phyloP scores from a whole-genome alignment of 2,329 filamentous ascomycete genomes.

The Colletotrichum navitas region DNA sequence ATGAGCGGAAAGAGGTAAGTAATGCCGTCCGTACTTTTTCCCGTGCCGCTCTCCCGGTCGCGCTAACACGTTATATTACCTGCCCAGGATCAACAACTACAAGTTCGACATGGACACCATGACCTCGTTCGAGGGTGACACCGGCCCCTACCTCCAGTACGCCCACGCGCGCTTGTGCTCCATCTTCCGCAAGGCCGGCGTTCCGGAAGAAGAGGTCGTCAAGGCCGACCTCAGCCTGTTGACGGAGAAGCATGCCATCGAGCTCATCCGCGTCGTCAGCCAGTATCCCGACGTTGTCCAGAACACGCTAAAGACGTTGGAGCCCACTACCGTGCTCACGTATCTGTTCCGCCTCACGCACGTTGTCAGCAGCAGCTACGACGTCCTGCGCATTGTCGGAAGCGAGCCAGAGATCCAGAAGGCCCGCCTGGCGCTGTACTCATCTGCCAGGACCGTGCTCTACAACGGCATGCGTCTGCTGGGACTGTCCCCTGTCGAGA shows the following conservation, averaged over 20 bases:
- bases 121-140: slow-evolving; percentile 77
- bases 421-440: slow-evolving; percentile 83
- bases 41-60: slow-evolving; percentile 39
- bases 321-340: slow-evolving; percentile 69
- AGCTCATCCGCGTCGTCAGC: slow-evolving; percentile 80
- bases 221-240: slow-evolving; percentile 76
- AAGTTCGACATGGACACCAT: slow-evolving; percentile 73
- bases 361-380: slow-evolving; percentile 82
- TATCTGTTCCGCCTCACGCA: slow-evolving; percentile 93
- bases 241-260: slow-evolving; percentile 77
- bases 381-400: slow-evolving; percentile 85
- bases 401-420: slow-evolving; percentile 78
- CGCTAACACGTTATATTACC: slow-evolving; percentile 29
- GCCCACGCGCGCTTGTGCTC: slow-evolving; percentile 80
- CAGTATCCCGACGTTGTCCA: slow-evolving; percentile 89
- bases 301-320: slow-evolving; percentile 87
- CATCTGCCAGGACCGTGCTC: slow-evolving; percentile 79
- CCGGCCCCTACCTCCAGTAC: slow-evolving; percentile 87
- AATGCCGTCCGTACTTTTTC: slow-evolving; percentile 45
- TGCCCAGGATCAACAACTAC: slow-evolving; percentile 71
- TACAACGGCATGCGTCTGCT: slow-evolving; percentile 87
- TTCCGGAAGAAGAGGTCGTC: slow-evolving; percentile 69
- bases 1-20: slow-evolving; percentile 90
- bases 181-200: slow-evolving; percentile 68
- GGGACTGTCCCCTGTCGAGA: slow-evolving; percentile 81